Evolutionary conservation across 2,329 filamentous ascomycete genomes (phyloP).

Genomic region (Alternaria novae-zelandiae): DNA sequence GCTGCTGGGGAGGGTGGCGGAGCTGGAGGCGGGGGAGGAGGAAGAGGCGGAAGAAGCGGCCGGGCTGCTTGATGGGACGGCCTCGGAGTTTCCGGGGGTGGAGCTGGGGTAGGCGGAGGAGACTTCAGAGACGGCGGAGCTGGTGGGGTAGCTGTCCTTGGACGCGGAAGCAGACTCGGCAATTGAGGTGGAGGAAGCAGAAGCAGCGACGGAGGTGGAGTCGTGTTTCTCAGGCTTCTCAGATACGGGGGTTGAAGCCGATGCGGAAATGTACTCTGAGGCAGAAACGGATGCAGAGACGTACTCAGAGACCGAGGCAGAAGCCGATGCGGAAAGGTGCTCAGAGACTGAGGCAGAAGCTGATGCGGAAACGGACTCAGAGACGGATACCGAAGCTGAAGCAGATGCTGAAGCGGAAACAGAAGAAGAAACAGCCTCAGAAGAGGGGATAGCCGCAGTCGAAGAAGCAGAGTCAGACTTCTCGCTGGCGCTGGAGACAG

Average conservation of each 20-base stretch:
- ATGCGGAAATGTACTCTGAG: neutral
- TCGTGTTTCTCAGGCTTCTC: conserved; percentile 11
- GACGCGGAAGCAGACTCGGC: neutral
- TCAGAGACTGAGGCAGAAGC: neutral
- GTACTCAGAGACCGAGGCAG: neutral
- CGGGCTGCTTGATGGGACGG: neutral
- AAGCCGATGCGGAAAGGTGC: neutral
- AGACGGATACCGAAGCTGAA: conserved; percentile 10
- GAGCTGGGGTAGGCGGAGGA: conserved; percentile 10
- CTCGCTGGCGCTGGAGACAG: conserved; percentile 10
- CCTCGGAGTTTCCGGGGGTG: neutral
- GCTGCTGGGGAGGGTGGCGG: neutral
- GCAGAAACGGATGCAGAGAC: conserved; percentile 1
- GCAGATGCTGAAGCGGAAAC: neutral
- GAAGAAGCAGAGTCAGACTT: conserved; percentile 8
- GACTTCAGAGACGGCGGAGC: conserved; percentile 9
- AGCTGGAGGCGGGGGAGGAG: neutral
- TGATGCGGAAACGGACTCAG: conserved; percentile 9
- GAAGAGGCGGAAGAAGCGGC: neutral
- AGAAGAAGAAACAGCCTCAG: neutral
- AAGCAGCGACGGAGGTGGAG: conserved; percentile 2
- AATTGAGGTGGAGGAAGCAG: conserved; percentile 5
- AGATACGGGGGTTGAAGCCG: conserved; percentile 15
- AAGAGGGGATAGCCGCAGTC: neutral
- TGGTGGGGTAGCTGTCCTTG: conserved; percentile 14